Base-by-base conservation (phyloP, 208 protist genomes). In the Wallacemonas collosoma region DNA sequence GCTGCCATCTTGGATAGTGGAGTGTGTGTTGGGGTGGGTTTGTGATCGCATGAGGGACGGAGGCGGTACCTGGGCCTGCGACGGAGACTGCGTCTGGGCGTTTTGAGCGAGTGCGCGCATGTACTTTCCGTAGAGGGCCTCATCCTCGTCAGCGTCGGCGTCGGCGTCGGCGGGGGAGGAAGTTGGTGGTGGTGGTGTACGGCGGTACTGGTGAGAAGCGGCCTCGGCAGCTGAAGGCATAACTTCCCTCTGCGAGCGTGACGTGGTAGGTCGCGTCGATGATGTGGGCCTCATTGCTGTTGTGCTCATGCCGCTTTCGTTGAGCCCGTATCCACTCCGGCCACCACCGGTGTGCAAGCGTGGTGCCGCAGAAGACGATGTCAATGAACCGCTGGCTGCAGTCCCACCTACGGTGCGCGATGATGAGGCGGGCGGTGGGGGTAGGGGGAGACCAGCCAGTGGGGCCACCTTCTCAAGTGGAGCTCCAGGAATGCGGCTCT, bases 381-480 rank as follows among this genome's bases (percentile, higher is more conserved):
- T 26, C 26, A 26, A 26, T 26, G 26, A 26, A 26, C 26, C 26
- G 26, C 26, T 26, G 26, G 26, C 26, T 26, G 26, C 26, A 26
- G 26, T 26, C 26, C 26, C 26, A 26, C 26, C 26, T 26, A 26
- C 26, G 26, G 26, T 26, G 26, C 26, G 26, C 26, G 26, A 26
- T 26, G 26, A 26, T 26, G 26, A 26, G 26, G 26, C 26, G 26
- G 26, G 26, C 26, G 65, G 50, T 50, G 40, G 50, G 1, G 75
- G 75, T 9, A 58, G 43, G 15, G 55, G 68, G 3, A 72, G 64
- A 39, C 71, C 76, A 62, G 77, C 75, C 17, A 88, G 53, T 5
- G 83, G 83, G 15, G 79, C 73, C 7, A 88, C 80, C 43, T 68
- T 72, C 72, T 85, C 83, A 7, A 88, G 61, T 1, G 80, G 54